A percentile compares a stretch with the other conserved stretches of the same genome.
These are phyloP conservation scores for Lodderomyces pseudojiufengensis DNA, from an alignment of 1,139 yeast genomes.

Conservation along the genomic window DNA sequence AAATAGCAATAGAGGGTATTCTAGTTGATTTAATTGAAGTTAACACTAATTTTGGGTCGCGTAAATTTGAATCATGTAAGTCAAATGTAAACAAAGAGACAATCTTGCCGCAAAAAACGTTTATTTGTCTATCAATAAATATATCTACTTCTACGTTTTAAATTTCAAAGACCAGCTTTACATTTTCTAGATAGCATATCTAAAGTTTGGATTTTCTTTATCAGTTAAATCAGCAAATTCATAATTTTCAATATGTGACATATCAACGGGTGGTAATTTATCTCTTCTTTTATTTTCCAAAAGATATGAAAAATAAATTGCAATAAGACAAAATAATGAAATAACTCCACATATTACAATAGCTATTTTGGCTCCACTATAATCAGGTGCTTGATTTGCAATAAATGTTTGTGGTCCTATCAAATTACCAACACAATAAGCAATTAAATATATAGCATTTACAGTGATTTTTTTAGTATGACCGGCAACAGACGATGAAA, in stretches of 20 bases:
- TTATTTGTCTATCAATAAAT: too few relatives aligned
- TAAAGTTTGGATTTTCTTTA: slow-evolving; percentile 58
- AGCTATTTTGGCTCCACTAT: slow-evolving; percentile 42
- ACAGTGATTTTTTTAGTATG: slow-evolving; percentile 63
- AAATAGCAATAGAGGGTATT: too few relatives aligned
- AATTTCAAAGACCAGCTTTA: too few relatives aligned
- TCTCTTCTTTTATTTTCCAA: slow-evolving; percentile 28
- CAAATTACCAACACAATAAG: slow-evolving; percentile 65
- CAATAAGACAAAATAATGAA: slow-evolving; percentile 19
- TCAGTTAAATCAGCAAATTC: slow-evolving; percentile 65
- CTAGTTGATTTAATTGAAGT: too few relatives aligned
- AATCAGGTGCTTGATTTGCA: slow-evolving; percentile 49
- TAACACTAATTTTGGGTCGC: too few relatives aligned
- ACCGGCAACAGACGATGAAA: slow-evolving; percentile 64
- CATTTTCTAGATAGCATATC: slow-evolving; percentile 30
- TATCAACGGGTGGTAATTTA: slow-evolving; percentile 13
- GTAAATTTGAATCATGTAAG: too few relatives aligned
- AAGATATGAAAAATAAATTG: slow-evolving; percentile 27
- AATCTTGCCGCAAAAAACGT: too few relatives aligned
- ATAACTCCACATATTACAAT: slow-evolving; percentile 32
- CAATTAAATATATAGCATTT: slow-evolving; percentile 57
- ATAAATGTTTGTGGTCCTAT: slow-evolving; percentile 71
- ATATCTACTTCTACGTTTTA: too few relatives aligned
- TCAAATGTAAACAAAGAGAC: too few relatives aligned
- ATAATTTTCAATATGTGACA: slow-evolving; percentile 40